Percentiles rank a stretch among this genome's conserved stretches.
phyloP scores from a whole-genome alignment of 192 early-diverging fungal genomes.

The Backusella circina region DNA sequence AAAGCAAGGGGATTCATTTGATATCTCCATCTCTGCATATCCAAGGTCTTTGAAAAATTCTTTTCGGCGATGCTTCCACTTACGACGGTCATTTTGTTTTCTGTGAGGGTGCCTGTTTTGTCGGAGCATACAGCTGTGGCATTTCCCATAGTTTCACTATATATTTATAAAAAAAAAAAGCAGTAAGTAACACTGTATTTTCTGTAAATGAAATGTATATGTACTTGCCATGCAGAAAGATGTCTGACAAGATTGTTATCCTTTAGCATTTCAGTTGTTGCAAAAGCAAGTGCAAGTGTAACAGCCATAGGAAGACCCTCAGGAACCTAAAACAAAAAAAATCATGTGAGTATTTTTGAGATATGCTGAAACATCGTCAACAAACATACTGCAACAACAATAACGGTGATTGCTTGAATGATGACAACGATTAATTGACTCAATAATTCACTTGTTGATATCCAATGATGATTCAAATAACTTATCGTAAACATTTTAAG shows the following conservation, averaged over 20 bases:
- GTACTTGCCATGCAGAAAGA: slow-evolving; percentile 54
- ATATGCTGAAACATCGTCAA: neutral
- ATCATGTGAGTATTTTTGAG: neutral
- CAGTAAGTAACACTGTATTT: neutral
- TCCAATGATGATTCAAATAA: slow-evolving; percentile 54
- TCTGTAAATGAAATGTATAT: neutral
- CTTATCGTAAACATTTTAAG: slow-evolving; percentile 61
- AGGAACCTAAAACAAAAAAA: slow-evolving; percentile 36
- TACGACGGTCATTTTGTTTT: slow-evolving; percentile 80
- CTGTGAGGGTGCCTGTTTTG: slow-evolving; percentile 85
- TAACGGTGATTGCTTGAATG: slow-evolving; percentile 79
- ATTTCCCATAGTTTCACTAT: slow-evolving; percentile 78
- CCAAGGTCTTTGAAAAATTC: neutral
- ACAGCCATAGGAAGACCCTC: slow-evolving; percentile 88
- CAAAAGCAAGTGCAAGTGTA: slow-evolving; percentile 80
- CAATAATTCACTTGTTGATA: slow-evolving; percentile 50
- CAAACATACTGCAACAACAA: slow-evolving; percentile 68
- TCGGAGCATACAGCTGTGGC: slow-evolving; percentile 83
- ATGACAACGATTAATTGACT: slow-evolving; percentile 63
- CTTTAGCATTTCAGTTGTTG: slow-evolving; percentile 77
- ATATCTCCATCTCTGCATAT: slow-evolving; percentile 19
- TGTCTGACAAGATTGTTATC: slow-evolving; percentile 82
- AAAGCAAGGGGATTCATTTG: slow-evolving; percentile 38
- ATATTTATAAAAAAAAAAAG: too few species aligned
- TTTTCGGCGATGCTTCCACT: slow-evolving; percentile 12